Evolutionary conservation across 2,329 filamentous ascomycete species (phyloP), one percentile per base, ranked within the genome.

Genomic region (Fusarium musae): DNA sequence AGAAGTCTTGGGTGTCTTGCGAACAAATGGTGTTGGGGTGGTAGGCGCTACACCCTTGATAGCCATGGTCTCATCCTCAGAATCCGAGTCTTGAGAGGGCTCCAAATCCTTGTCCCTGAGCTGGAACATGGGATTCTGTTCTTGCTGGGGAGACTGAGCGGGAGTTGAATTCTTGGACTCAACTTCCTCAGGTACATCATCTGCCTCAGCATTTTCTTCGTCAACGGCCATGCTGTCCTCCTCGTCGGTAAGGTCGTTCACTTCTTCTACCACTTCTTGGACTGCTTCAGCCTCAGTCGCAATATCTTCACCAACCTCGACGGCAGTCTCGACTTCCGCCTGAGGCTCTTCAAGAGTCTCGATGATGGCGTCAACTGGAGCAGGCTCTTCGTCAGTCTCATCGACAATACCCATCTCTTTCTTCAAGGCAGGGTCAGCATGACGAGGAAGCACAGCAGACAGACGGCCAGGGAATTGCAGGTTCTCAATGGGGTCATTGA

Each of bases 81-180:
- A 88, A 9, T 86, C 83, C 39, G 81, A 77, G 44, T 82, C 77
- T 17, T 85, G 76, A 47, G 84, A 84, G 7, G 84, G 82, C 47
- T 84, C 79, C 9, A 87, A 75, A 39, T 89, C 85, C 74, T 86
- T 85, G 19, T 85, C 79, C 13, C 87, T 84, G 9, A 90, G 83
- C 65, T 82, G 78, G 44, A 78, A 81, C 42, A 79, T 76, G 7
- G 76, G 73, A 28, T 78, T 78, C 58, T 76, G 59, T 57, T 73
- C 39, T 30, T 73, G 63, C 21, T 46, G 52, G 13, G 69, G 69
- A 8, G 75, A 73, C 17, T 73, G 61, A 32, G 74, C 32, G 23
- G 72, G 61, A 16, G 50, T 52, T 17, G 66, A 36, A 44, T 17
- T 42, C 40, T 59, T 49, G 26, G 61, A 42, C 28, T 56, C 52